Evolutionary conservation across 768 basidiomycete genomes (phyloP), one percentile per base, ranked within the genome.

Genomic region (Termitomyces sp.): DNA sequence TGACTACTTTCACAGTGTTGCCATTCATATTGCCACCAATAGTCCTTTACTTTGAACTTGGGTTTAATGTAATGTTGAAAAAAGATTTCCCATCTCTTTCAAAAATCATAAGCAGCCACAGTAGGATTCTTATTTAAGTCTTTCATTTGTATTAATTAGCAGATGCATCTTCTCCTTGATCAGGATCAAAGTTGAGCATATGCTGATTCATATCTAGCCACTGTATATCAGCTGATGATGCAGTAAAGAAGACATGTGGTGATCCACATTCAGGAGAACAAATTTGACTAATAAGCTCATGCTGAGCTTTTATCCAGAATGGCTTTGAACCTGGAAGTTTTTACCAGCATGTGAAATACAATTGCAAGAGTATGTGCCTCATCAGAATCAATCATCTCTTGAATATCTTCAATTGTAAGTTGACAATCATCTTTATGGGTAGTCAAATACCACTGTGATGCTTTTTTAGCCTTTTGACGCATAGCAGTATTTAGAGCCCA

Each of bases 151-250:
- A 52, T 47, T 60, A 33, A 51, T 64, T 55, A 20, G 57, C 37
- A 18, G 49, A 31, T 13, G 61, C 56, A 52, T 64, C 63, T 13
- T 66, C 60, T 20, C 34, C 31, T 18, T 60, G 61, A 2, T 50
- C 49, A 24, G 46, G 31, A 20, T 54, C 50, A 31, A 56, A 33
- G 22, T 60, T 45, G 3, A 65, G 68, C 70, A 70, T 71, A 39
- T 71, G 68, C 16, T 62, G 62, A 53, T 71, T 68, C 55, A 71
- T 59, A 56, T 71, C n/a, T n/a, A n/a, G n/a, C n/a, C n/a, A n/a
- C n/a, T n/a, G 3, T n/a, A n/a, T n/a, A n/a, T n/a, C n/a, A n/a
- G n/a, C n/a, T n/a, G n/a, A n/a, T n/a, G n/a, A n/a, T n/a, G 63
- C 54, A 4, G 68, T 70, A 50, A 68, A 61, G 56, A 71, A 70